These are phyloP conservation scores for Epichloe typhina DNA, from an alignment of 2,329 filamentous ascomycete species.

Conservation along the genomic window DNA sequence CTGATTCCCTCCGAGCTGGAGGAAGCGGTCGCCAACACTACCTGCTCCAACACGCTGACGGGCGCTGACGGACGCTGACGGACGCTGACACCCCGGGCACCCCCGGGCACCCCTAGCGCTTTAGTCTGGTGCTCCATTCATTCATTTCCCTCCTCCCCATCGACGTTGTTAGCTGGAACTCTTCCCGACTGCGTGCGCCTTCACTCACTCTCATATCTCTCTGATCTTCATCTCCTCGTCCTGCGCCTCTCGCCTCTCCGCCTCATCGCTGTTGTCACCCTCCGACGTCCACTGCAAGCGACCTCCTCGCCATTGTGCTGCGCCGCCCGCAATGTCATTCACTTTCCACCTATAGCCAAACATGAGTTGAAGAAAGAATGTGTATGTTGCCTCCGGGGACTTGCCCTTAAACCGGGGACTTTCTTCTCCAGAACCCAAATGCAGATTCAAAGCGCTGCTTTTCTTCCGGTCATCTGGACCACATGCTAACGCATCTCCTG, in stretches of 20 bases:
- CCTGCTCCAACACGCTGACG: not conserved
- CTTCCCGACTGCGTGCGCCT: not conserved
- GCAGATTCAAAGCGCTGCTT: not conserved
- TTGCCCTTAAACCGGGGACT: not conserved
- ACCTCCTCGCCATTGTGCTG: slow-evolving; percentile 14
- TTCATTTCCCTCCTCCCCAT: not conserved
- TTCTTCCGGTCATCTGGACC: slow-evolving; percentile 3
- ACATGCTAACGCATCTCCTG: slow-evolving; percentile 3
- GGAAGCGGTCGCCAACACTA: no score
- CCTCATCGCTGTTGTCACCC: not conserved
- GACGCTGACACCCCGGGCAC: no score
- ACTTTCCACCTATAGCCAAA: slow-evolving; percentile 19
- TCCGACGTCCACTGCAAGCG: not conserved
- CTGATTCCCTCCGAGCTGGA: no score
- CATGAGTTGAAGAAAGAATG: slow-evolving; percentile 30
- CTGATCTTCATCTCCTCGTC: not conserved
- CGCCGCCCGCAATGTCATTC: slow-evolving; percentile 22
- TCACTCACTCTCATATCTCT: not conserved
- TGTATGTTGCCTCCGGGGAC: slow-evolving; percentile 19
- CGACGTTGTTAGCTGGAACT: not conserved
- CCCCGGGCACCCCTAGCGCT: not conserved
- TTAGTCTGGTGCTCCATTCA: not conserved
- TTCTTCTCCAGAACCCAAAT: not conserved
- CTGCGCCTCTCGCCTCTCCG: not conserved
- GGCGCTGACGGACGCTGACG: not conserved